phyloP scores from a whole-genome alignment of 208 protist genomes.

The Porcisia hertigi region DNA sequence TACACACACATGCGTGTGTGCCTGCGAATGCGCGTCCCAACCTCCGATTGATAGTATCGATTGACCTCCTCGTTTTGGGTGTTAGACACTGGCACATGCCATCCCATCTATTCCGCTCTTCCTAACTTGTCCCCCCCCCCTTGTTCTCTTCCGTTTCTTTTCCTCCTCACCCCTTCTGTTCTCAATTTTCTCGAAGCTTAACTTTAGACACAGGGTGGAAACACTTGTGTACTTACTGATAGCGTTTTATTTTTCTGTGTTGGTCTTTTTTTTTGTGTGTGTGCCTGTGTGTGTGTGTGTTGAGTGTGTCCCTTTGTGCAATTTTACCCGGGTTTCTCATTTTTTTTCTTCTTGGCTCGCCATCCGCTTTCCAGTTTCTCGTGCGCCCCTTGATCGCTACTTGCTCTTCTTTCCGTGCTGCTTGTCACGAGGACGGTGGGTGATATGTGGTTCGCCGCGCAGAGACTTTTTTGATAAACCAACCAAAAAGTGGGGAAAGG shows the following conservation, averaged over 20 bases:
- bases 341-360: too few relatives aligned
- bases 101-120: neutral
- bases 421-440: too few relatives aligned
- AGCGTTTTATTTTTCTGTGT: neutral
- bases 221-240: neutral
- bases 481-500: too few relatives aligned
- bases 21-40: neutral
- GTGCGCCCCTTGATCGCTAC: too few relatives aligned
- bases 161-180: neutral
- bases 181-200: neutral
- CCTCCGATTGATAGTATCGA: too few relatives aligned
- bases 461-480: too few relatives aligned
- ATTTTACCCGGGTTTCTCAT: too few relatives aligned
- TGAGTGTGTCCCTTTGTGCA: neutral
- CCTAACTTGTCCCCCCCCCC: neutral
- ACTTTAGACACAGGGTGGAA: neutral
- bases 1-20: conserved; percentile 6
- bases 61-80: neutral
- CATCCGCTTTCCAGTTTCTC: neutral
- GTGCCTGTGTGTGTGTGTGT: neutral
- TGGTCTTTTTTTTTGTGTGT: neutral
- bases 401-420: too few relatives aligned
- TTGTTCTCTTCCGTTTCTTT: neutral
- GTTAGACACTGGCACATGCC: neutral
- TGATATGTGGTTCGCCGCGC: too few relatives aligned